Base-by-base conservation (phyloP, 2,329 filamentous ascomycete genomes). In the Colletotrichum caudatum region DNA sequence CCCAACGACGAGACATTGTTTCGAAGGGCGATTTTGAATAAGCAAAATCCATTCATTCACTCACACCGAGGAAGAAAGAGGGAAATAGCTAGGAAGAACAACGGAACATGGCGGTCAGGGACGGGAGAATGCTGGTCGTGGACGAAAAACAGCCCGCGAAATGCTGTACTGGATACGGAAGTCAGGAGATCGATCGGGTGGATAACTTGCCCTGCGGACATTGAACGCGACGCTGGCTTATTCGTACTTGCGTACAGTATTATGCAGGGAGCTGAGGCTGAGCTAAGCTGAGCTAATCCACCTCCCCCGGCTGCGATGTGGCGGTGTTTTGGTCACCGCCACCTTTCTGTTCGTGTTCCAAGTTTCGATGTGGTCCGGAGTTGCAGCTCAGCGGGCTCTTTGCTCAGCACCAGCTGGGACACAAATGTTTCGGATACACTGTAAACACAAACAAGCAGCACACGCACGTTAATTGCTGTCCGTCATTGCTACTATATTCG, bases 1-100 rank as follows among this genome's bases (percentile, higher is more conserved):
- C 91, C 85, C 89, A 93, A 77, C 88, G 86, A 76, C 87, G 87
- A 78, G 85, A 81, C 86, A 90, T 90, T 75, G 78, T 84, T 69
- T 79, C 78, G 82, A 75, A 84, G 74, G 69, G 65, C 29, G 64
- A 57, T 60, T 62, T 50, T 48, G 61, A 53, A 53, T 50, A 26
- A 64, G 46, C 69, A 57, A 72, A 51, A 69, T 73, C 72, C 72
- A 73, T 73, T 60, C 69, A 61, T 66, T 71, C 70, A 71, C 67
- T 71, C 66, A 20, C n/a, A 64, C 29, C 44, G 23, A 64, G 60
- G 56, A 41, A 63, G n/a, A 63, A 29, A 60, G 46, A 46, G n/a
- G 50, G 53, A 58, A 57, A 63, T 9, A 54, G 26, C 61, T 64
- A 64, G 37, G 57, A 61, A 58, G 62, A 62, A 23, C 11, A 60